Conservation (phyloP, 768 basidiomycete genomes). For the Crepidotus variabilis region DNA sequence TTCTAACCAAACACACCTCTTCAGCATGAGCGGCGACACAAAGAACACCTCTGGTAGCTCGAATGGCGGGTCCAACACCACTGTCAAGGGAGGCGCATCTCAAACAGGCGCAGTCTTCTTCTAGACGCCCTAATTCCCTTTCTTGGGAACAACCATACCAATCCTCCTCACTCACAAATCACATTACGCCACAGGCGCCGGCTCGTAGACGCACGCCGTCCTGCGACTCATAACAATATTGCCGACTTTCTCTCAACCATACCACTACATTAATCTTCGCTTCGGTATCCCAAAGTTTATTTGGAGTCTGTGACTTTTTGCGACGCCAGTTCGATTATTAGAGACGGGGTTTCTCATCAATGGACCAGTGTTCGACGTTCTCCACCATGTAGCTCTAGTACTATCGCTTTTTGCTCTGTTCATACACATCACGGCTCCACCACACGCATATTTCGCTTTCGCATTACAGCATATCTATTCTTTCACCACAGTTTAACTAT, state of each 20-base stretch:
- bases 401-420: neutral
- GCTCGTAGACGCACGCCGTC: no score
- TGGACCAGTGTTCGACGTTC: neutral
- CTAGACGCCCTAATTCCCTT: slow-evolving; percentile 29
- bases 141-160: slow-evolving; percentile 1
- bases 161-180: slow-evolving; percentile 6
- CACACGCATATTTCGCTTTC: slow-evolving; percentile 1
- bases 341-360: neutral
- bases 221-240: no score
- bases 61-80: slow-evolving; percentile 26
- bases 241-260: neutral
- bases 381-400: slow-evolving; percentile 10
- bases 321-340: neutral
- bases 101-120: slow-evolving; percentile 58
- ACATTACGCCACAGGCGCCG: slow-evolving; percentile 7
- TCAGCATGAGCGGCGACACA: slow-evolving; percentile 36
- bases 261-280: neutral
- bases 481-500: slow-evolving; percentile 9
- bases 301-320: neutral
- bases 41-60: slow-evolving; percentile 22
- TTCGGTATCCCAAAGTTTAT: neutral
- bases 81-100: slow-evolving; percentile 48
- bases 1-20: neutral
- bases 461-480: slow-evolving; percentile 6
- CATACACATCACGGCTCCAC: slow-evolving; percentile 1